Percentiles rank a stretch among this genome's conserved stretches.
These are phyloP conservation scores for Galeopsis tetrahit DNA, from an alignment of 257 asterid species.

Conservation along the genomic window DNA sequence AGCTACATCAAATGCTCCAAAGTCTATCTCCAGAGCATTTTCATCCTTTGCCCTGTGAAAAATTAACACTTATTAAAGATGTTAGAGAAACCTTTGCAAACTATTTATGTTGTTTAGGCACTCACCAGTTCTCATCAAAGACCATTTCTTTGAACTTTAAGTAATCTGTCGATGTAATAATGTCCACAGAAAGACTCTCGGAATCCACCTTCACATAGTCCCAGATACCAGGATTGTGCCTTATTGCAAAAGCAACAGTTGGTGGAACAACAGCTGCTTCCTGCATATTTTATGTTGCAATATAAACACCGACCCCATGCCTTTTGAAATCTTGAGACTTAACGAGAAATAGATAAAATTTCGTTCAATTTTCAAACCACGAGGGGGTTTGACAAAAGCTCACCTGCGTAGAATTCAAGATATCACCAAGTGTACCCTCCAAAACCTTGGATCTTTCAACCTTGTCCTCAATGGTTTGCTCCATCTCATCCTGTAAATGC, in stretches of 20 bases:
- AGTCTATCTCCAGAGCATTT: constrained; percentile 73
- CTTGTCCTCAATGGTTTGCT: constrained; percentile 69
- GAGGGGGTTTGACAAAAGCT: background rate
- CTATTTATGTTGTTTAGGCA: constrained; percentile 1
- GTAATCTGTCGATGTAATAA: constrained; percentile 62
- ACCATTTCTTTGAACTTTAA: constrained; percentile 68
- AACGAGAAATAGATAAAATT: too few species aligned
- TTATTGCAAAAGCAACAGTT: constrained; percentile 69
- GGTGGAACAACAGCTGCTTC: constrained; percentile 87
- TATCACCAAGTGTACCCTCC: constrained; percentile 73
- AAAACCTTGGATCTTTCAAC: constrained; percentile 62
- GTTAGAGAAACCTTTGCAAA: background rate
- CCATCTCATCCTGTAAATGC: constrained; percentile 69
- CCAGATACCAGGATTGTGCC: constrained; percentile 74
- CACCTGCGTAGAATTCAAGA: constrained; percentile 76
- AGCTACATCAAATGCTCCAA: constrained; percentile 62
- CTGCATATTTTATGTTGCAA: constrained; percentile 43
- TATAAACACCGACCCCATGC: background rate
- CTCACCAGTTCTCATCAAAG: constrained; percentile 69
- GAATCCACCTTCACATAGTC: constrained; percentile 74
- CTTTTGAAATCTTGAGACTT: background rate
- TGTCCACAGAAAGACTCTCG: constrained; percentile 53
- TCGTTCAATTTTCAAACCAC: too few species aligned
- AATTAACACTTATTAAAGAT: background rate
- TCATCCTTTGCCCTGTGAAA: constrained; percentile 75